Evolutionary conservation across 345 rosid species (phyloP).

Genomic region (Punica granatum): DNA sequence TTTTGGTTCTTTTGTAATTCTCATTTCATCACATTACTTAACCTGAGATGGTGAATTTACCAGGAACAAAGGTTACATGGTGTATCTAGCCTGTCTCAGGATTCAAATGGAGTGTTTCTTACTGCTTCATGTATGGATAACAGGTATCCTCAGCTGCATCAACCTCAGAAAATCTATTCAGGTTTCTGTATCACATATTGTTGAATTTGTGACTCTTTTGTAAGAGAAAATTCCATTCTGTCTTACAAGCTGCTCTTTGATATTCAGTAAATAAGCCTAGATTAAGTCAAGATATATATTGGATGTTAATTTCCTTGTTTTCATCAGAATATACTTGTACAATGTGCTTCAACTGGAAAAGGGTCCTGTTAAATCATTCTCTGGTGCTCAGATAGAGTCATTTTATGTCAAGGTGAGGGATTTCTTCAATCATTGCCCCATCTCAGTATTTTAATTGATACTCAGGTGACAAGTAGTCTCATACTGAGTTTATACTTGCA

Average conservation of each 20-base stretch:
- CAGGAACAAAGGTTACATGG: constrained; percentile 77
- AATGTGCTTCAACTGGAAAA: constrained; percentile 68
- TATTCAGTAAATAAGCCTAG: not conserved
- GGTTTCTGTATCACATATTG: not conserved
- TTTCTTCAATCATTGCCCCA: not conserved
- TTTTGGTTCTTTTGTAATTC: not conserved
- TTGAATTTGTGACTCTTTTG: not conserved
- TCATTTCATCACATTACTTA: not conserved
- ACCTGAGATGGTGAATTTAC: not conserved
- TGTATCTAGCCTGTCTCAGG: constrained; percentile 83
- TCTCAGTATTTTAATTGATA: not conserved
- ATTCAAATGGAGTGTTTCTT: constrained; percentile 58
- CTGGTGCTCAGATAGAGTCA: constrained; percentile 71
- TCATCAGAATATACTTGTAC: constrained; percentile 48
- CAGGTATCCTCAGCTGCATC: constrained; percentile 30
- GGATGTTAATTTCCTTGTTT: not conserved
- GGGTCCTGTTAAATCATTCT: constrained; percentile 62
- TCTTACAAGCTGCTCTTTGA: not conserved
- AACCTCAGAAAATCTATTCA: not conserved
- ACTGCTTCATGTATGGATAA: constrained; percentile 94
- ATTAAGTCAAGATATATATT: not conserved
- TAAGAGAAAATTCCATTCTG: not conserved
- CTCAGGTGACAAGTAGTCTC: not conserved
- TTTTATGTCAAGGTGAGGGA: constrained; percentile 74
- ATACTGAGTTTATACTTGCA: constrained; percentile 18